These are phyloP conservation scores for Monosporascus sp. DNA, from an alignment of 2,329 filamentous ascomycete species.

Conservation along the genomic window DNA sequence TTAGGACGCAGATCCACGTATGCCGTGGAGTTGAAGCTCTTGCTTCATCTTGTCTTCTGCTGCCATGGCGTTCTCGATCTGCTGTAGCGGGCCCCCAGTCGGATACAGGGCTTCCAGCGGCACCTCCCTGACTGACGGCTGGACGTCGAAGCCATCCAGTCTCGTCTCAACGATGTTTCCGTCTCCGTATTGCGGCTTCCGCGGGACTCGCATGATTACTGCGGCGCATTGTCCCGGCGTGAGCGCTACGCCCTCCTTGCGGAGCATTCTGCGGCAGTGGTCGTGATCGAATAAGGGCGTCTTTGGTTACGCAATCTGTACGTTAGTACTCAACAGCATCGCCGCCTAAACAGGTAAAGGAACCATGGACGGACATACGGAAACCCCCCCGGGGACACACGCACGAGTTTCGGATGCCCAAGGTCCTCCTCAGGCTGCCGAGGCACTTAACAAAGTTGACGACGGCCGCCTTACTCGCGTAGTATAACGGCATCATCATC, in stretches of 20 bases:
- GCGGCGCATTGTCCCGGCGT: slow-evolving; percentile 26
- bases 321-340: too few relatives aligned
- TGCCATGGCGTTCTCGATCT: too few relatives aligned
- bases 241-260: slow-evolving; percentile 21
- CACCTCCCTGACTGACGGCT: too few relatives aligned
- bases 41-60: too few relatives aligned
- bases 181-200: slow-evolving; percentile 6
- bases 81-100: too few relatives aligned
- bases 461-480: slow-evolving; percentile 32
- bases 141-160: too few relatives aligned
- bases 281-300: slow-evolving; percentile 29
- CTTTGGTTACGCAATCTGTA: too few relatives aligned
- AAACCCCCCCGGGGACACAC: slow-evolving; percentile 5
- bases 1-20: too few relatives aligned
- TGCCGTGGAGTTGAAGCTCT: too few relatives aligned
- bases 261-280: slow-evolving; percentile 21
- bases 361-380: too few relatives aligned
- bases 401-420: slow-evolving; percentile 30
- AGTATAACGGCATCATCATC: slow-evolving; percentile 31
- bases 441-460: slow-evolving; percentile 31
- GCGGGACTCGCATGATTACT: slow-evolving; percentile 24
- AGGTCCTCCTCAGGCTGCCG: slow-evolving; percentile 21
- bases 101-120: too few relatives aligned
- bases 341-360: too few relatives aligned
- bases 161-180: slow-evolving; percentile 6